phyloP scores from a whole-genome alignment of 2,329 filamentous ascomycete species.

The Pestalotiopsis sp. region DNA sequence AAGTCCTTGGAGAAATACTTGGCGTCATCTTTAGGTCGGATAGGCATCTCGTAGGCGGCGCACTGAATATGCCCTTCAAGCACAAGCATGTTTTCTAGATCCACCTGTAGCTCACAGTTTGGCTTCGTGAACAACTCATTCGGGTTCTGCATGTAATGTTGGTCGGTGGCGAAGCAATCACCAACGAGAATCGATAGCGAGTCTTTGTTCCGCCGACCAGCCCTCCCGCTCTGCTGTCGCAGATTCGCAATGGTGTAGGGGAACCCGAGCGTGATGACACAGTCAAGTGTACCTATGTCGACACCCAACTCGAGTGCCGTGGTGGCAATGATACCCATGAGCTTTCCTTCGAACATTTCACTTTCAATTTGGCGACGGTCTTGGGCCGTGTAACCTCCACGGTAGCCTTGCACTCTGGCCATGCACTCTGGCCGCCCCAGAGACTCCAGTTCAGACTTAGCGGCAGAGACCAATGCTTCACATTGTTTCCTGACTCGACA shows the following conservation, averaged over 20 bases:
- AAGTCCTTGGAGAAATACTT: conserved; percentile 81
- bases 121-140: conserved; percentile 91
- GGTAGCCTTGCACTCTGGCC: conserved; percentile 88
- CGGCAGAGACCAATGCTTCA: conserved; percentile 78
- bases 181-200: conserved; percentile 89
- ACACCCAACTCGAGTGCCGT: conserved; percentile 92
- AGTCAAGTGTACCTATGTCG: conserved; percentile 92
- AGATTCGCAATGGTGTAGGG: conserved; percentile 95
- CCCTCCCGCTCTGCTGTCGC: conserved; percentile 90
- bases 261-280: conserved; percentile 91
- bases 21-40: conserved; percentile 74
- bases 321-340: conserved; percentile 92
- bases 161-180: conserved; percentile 87
- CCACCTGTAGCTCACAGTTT: conserved; percentile 86
- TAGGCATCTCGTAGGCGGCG: conserved; percentile 92
- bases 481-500: conserved; percentile 87
- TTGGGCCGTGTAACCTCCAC: conserved; percentile 91
- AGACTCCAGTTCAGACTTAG: conserved; percentile 75
- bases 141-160: conserved; percentile 96
- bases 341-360: conserved; percentile 96
- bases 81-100: conserved; percentile 88
- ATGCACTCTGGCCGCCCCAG: conserved; percentile 77
- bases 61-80: conserved; percentile 95
- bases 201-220: conserved; percentile 89
- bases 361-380: conserved; percentile 86